Evolutionary conservation across 768 basidiomycete genomes (phyloP).

Genomic region (Panaeolus cyanescens): DNA sequence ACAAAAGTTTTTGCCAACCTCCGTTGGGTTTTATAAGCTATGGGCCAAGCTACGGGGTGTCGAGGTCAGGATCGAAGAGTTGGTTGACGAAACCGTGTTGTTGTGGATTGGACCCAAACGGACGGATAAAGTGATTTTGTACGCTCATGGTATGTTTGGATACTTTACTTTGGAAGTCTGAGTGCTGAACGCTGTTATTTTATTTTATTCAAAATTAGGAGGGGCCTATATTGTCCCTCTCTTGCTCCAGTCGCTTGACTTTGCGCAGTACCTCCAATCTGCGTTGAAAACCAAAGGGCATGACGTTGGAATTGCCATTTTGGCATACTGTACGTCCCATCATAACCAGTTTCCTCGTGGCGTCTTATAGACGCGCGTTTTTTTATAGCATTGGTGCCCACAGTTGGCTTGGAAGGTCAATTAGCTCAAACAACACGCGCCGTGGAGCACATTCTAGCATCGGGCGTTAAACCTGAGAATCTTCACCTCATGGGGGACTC

Average conservation of each 20-base stretch:
- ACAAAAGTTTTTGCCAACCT: conserved; percentile 11
- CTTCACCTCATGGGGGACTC: conserved; percentile 36
- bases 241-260: neutral
- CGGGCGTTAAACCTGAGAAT: conserved; percentile 32
- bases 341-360: no score
- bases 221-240: conserved; percentile 14
- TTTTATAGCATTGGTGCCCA: conserved; percentile 26
- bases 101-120: conserved; percentile 30
- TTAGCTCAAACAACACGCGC: conserved; percentile 28
- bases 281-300: conserved; percentile 11
- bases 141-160: conserved; percentile 18
- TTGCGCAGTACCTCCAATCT: neutral
- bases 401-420: conserved; percentile 27
- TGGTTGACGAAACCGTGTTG: conserved; percentile 21
- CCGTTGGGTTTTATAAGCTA: conserved; percentile 13
- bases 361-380: neutral
- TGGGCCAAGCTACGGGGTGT: conserved; percentile 17
- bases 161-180: neutral
- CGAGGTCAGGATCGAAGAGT: conserved; percentile 17
- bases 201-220: neutral
- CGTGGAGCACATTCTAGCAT: conserved; percentile 27
- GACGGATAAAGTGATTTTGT: conserved; percentile 25
- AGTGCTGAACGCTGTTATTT: neutral
- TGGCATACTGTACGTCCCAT: conserved; percentile 17
- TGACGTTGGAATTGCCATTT: conserved; percentile 13